A percentile compares a stretch with the other conserved stretches of the same genome.
phyloP scores from a whole-genome alignment of 73 alveolate species.

The Symbiodinium pilosum region DNA sequence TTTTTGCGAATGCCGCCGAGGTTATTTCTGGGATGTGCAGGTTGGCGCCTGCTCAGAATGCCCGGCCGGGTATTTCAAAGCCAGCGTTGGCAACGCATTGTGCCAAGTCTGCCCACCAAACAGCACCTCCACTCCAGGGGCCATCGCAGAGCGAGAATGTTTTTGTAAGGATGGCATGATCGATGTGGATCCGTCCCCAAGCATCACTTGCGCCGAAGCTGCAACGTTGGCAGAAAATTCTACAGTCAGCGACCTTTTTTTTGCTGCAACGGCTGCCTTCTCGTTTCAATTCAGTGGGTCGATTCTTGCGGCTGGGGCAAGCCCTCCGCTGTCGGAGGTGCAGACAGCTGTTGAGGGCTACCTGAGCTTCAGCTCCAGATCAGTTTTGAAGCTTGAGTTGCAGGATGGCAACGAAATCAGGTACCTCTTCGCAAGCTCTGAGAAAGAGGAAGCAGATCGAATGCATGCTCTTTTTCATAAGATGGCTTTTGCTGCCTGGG shows the following conservation, averaged over 20 bases:
- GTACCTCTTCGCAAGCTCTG: not conserved
- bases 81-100: not conserved
- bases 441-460: not conserved
- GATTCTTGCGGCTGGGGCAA: no score
- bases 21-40: not conserved
- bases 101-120: not conserved
- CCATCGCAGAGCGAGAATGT: no score
- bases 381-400: no score
- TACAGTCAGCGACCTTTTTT: no score
- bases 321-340: no score
- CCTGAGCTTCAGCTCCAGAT: no score
- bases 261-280: no score
- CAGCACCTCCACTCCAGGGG: not conserved
- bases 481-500: not conserved
- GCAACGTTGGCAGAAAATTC: no score
- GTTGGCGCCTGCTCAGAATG: not conserved
- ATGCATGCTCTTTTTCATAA: not conserved
- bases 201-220: not conserved
- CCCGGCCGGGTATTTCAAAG: not conserved
- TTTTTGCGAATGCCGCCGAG: not conserved
- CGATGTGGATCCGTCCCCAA: not conserved
- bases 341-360: no score
- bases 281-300: no score
- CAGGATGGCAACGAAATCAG: no score
- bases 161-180: not conserved